Percentiles rank a stretch among this genome's conserved stretches.
Conservation (phyloP, 2,329 filamentous ascomycete genomes). For the Colletotrichum sp. region DNA sequence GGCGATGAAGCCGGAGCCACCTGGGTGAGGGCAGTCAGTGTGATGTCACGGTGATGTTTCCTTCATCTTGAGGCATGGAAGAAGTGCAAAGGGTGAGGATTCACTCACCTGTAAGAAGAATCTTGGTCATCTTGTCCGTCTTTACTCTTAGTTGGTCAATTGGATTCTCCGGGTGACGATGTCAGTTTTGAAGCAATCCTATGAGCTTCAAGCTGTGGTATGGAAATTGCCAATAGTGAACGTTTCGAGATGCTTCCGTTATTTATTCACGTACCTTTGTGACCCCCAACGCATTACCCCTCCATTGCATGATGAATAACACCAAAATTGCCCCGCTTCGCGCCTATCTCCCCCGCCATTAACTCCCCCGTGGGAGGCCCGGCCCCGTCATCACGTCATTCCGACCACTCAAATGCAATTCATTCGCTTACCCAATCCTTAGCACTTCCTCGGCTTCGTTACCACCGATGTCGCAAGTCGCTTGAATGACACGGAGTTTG, state of each 20-base stretch:
- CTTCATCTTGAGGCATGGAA: background rate
- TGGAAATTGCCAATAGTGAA: background rate
- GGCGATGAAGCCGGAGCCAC: constrained; percentile 59
- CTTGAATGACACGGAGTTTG: background rate
- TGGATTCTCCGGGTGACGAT: background rate
- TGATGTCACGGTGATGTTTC: background rate
- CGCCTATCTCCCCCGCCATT: background rate
- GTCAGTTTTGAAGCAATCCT: background rate
- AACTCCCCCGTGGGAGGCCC: background rate
- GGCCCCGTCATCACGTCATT: constrained; percentile 8
- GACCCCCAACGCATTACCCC: constrained; percentile 10
- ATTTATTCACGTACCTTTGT: background rate
- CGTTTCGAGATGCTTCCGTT: background rate
- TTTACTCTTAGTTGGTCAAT: background rate
- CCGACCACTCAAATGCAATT: background rate
- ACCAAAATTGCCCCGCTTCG: constrained; percentile 1
- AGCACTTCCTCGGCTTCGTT: background rate
- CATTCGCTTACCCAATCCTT: background rate
- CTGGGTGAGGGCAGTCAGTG: constrained; percentile 27
- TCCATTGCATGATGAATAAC: constrained; percentile 14
- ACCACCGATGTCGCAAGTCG: background rate
- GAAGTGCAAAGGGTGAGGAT: background rate
- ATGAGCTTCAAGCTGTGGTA: background rate
- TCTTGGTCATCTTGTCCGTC: constrained; percentile 45
- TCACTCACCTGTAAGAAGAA: constrained; percentile 49